Percentiles rank a stretch among this genome's conserved stretches.
Evolutionary conservation across 208 protist genomes (phyloP).

Genomic region (Wallacemonas sp.): DNA sequence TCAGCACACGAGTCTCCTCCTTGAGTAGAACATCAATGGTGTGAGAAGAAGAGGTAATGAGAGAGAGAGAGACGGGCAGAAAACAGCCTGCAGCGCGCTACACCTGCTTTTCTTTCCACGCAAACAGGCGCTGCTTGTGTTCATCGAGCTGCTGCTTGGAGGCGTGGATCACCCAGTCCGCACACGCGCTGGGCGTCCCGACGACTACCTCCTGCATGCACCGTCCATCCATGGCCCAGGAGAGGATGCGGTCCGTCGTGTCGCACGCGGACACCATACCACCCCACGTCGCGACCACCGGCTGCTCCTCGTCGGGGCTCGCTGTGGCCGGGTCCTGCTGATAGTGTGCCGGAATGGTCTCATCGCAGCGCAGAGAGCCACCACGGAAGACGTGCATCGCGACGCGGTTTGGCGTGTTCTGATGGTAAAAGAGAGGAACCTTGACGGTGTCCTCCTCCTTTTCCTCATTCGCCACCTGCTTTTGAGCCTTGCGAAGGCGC

Average conservation of each 20-base stretch:
- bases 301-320: neutral
- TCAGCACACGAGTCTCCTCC: too few relatives aligned
- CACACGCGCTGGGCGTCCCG: conserved; percentile 77
- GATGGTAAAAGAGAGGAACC: conserved; percentile 33
- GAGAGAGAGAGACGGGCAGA: neutral
- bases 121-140: too few relatives aligned
- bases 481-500: conserved; percentile 36
- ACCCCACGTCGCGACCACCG: conserved; percentile 19
- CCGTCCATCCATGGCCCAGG: conserved; percentile 62
- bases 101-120: too few relatives aligned
- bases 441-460: conserved; percentile 29
- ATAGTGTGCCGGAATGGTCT: conserved; percentile 12
- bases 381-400: conserved; percentile 39
- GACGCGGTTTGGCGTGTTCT: conserved; percentile 45
- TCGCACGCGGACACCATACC: conserved; percentile 47
- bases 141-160: conserved; percentile 14
- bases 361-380: conserved; percentile 40
- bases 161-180: conserved; percentile 41
- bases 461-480: conserved; percentile 13
- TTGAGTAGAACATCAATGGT: too few relatives aligned
- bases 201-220: conserved; percentile 75
- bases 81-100: too few relatives aligned
- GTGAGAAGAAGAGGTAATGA: neutral
- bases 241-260: conserved; percentile 46
- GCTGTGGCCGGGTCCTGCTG: neutral